Base-by-base conservation (phyloP, 805 yeast species). In the Barnettozyma siamensis region DNA sequence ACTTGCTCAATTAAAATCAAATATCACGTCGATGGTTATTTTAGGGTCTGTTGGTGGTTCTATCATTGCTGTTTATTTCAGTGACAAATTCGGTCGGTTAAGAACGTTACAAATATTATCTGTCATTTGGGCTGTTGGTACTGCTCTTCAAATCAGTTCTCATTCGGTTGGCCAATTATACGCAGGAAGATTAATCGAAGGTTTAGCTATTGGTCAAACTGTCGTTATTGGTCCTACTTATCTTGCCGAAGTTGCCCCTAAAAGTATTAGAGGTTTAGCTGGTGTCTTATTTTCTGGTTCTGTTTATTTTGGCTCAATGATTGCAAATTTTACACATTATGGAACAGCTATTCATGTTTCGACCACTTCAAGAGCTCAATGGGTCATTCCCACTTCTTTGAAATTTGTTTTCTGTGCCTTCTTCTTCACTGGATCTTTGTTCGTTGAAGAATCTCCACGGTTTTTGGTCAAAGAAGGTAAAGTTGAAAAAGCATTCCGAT, bases 1-100 rank as follows among this genome's bases (percentile, higher is more conserved):
- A 12, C 32, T 69, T n/a, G 79, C 79, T 5, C 62, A 70, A 46
- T 55, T 72, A 46, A 67, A 66, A 46, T 71, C 79, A 5, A 76
- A 74, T 52, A 76, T 76, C 50, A 66, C 75, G 4, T 62, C 80
- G 7, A 77, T 77, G 81, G 81, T 76, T 9, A 78, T 73, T 49
- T 54, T 76, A 24, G 79, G 79, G 2, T 69, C 76, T 16, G 66
- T 75, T 30, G 78, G 73, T 31, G 83, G 83, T 16, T 62, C 78
- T 19, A 38, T 75, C 13, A 38, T 75, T 18, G 74, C 80, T 1
- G 65, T 70, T 54, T 67, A 62, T 43, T 52, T 73, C 2, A 72
- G 69, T 30, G 82, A 77, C 50, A 62, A 60, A 34, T 49, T 76
- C 29, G 83, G 83, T 16, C 64, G 81, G 49, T 64, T 73, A 38